Evolutionary conservation across 345 rosid species (phyloP).

Genomic region (Euphorbia lathyris): DNA sequence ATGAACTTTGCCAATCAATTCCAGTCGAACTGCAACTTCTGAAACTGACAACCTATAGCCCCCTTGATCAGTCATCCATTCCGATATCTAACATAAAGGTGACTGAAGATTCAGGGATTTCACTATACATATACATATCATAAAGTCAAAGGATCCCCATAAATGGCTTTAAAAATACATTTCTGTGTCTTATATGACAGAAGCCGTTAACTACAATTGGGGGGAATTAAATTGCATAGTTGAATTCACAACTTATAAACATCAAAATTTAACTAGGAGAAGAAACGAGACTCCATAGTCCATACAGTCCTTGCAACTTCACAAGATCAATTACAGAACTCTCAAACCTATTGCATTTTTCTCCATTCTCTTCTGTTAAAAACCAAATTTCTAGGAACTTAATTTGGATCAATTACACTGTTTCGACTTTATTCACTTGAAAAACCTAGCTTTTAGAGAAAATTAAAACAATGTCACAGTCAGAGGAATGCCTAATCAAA

Average conservation of each 20-base stretch:
- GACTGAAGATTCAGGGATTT: not conserved
- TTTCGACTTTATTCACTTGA: not conserved
- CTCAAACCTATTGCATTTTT: not conserved
- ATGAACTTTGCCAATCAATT: not conserved
- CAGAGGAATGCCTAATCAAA: no score
- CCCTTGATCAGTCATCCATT: slow-evolving; percentile 14
- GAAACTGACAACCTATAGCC: not conserved
- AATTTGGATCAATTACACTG: not conserved
- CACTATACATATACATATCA: not conserved
- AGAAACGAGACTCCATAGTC: not conserved
- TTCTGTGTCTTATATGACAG: not conserved
- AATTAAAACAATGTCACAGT: not conserved
- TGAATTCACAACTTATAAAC: not conserved
- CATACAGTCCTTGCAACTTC: not conserved
- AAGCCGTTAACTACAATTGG: not conserved
- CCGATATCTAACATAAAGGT: slow-evolving; percentile 35
- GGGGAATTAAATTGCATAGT: not conserved
- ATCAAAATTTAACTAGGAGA: not conserved
- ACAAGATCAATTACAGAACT: not conserved
- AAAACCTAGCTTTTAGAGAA: no score
- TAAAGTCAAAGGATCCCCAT: not conserved
- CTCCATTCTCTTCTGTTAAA: not conserved
- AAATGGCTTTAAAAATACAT: not conserved
- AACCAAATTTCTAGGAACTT: not conserved
- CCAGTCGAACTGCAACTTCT: not conserved